Base-by-base conservation (phyloP, 2,329 filamentous ascomycete species). In the Ophiostoma tasmaniense region DNA sequence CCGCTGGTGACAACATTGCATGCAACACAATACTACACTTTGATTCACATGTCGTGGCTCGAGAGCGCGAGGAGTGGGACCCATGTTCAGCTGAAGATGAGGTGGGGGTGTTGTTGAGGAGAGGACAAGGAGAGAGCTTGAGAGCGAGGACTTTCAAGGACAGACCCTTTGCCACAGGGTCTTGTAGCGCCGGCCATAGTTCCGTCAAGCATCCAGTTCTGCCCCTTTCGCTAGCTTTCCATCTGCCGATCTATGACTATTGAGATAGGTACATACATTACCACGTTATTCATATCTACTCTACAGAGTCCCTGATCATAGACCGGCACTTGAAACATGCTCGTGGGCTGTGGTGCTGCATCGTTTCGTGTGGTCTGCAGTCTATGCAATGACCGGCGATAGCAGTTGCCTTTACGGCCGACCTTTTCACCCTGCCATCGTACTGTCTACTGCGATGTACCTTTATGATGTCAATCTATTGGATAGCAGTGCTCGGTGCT, bases 11-110 rank as follows among this genome's bases (percentile, higher is more conserved):
- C 52, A 59, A 25, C 52, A 59, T 22, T 55, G n/a, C 50, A 22
- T 33, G 33, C 33, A 52, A 52, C 8, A 25, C 22, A 55, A 10
- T 22, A 55, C 8, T 55, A 55, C 50, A 55, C 22, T 25, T 55
- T 25, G 22, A 25, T 55, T 55, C 50, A 55, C 50, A 55, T 22
- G 50, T 55, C 11, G 50, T 55, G n/a, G 50, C 22, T 55, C 22
- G 59, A 62, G 28, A 20, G 28, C 30, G 59, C 59, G 28, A 62
- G 59, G 30, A 64, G 33, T 37, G 61, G 61, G 33, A 64, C 61
- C 61, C 61, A 22, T 64, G 61, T 37, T 64, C 61, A 64, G 61
- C 61, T 64, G 61, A 39, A 62, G 30, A 37, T 37, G 61, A n/a
- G 33, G 61, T 64, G 61, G 61, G 55, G 61, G 14, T 28, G 30